Evolutionary conservation across 2,329 filamentous ascomycete species (phyloP).

Genomic region (Polychaeton citri): DNA sequence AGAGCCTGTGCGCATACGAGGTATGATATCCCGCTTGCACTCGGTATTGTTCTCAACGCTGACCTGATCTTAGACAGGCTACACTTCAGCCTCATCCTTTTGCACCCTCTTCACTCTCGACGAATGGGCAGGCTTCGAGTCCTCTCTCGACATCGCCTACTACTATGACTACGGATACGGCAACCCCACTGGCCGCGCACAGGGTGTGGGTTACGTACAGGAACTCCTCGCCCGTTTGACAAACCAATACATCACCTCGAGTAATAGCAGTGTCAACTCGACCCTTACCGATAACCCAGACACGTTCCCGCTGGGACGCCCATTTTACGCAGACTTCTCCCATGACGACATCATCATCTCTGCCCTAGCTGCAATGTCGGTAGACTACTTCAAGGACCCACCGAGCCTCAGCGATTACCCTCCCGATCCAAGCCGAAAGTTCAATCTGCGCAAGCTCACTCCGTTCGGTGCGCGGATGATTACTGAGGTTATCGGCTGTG

Average conservation of each 20-base stretch:
- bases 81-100: constrained; percentile 38
- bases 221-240: constrained; percentile 38
- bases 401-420: constrained; percentile 30
- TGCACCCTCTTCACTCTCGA: constrained; percentile 41
- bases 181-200: constrained; percentile 38
- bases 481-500: constrained; percentile 43
- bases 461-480: constrained; percentile 43
- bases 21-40: neutral
- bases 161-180: constrained; percentile 31
- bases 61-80: constrained; percentile 19
- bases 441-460: constrained; percentile 37
- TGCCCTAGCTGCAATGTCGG: constrained; percentile 37
- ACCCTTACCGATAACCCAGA: constrained; percentile 32
- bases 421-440: constrained; percentile 31
- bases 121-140: constrained; percentile 43
- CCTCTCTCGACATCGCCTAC: constrained; percentile 40
- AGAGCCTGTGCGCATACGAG: constrained; percentile 43
- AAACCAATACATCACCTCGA: constrained; percentile 32
- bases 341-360: constrained; percentile 42
- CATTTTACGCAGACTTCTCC: constrained; percentile 40
- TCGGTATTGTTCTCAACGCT: neutral
- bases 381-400: constrained; percentile 41
- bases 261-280: constrained; percentile 40
- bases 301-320: constrained; percentile 35
- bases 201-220: constrained; percentile 40